Conservation (phyloP, 2,329 filamentous ascomycete genomes). For the Fusarium tanahbumbuense region DNA sequence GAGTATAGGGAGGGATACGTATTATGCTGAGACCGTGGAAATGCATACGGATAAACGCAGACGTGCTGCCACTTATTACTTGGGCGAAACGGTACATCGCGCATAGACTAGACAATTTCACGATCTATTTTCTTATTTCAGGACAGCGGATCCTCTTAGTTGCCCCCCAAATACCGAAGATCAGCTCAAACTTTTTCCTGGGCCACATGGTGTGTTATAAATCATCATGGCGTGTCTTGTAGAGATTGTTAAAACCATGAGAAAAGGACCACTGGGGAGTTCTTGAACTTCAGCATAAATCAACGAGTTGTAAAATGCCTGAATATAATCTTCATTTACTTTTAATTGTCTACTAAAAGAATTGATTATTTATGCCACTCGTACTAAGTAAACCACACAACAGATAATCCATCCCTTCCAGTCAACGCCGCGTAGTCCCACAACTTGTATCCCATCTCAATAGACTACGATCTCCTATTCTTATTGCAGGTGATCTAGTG, state of each 20-base stretch:
- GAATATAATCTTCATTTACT: slow-evolving; percentile 8
- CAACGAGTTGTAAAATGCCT: neutral
- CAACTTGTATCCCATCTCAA: slow-evolving; percentile 34
- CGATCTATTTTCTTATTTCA: neutral
- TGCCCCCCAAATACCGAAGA: neutral
- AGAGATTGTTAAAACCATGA: too few relatives aligned
- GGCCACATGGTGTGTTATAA: neutral
- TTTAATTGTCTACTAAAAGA: slow-evolving; percentile 21
- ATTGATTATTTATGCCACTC: slow-evolving; percentile 23
- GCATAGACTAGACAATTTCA: slow-evolving; percentile 30
- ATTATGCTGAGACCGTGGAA: neutral
- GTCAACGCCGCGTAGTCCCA: slow-evolving; percentile 44
- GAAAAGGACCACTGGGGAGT: neutral
- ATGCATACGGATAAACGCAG: slow-evolving; percentile 3
- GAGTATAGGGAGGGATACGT: slow-evolving; percentile 33
- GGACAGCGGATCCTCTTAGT: neutral
- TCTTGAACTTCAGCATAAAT: neutral
- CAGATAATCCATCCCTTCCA: slow-evolving; percentile 28
- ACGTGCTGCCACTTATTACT: slow-evolving; percentile 11
- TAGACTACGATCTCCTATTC: slow-evolving; percentile 6
- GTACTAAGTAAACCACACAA: slow-evolving; percentile 25
- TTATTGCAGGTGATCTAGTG: slow-evolving; percentile 48
- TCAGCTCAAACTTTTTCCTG: neutral
- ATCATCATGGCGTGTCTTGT: neutral
- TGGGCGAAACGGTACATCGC: slow-evolving; percentile 15